A percentile compares a stretch with the other conserved stretches of the same genome.
These are phyloP conservation scores for Neurospora sp. DNA, from an alignment of 495 filamentous ascomycete species.

Conservation along the genomic window DNA sequence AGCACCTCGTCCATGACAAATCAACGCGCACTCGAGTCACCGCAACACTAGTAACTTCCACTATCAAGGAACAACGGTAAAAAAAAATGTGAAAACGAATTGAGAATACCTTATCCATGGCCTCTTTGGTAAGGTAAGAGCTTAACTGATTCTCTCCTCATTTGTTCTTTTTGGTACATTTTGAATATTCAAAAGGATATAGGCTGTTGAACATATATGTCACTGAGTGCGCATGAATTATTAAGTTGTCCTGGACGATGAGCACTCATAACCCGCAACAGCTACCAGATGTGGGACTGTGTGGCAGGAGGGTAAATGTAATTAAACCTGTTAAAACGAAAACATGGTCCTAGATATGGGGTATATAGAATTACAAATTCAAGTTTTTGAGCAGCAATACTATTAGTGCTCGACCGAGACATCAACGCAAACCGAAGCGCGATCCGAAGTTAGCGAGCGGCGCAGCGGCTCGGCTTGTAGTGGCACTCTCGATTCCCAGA, in stretches of 20 bases:
- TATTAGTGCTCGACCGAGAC: not conserved
- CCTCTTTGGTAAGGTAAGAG: no score
- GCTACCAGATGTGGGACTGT: not conserved
- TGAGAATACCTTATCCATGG: no score
- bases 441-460: conserved; percentile 58
- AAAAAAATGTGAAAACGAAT: no score
- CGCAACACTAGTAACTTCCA: no score
- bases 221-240: no score
- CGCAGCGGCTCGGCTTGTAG: conserved; percentile 42
- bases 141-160: no score
- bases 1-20: not conserved
- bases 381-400: not conserved
- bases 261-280: not conserved
- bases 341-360: not conserved
- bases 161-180: no score
- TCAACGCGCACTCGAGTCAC: no score
- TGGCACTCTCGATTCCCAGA: conserved; percentile 41
- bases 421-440: conserved; percentile 58
- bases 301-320: not conserved
- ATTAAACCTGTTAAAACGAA: not conserved
- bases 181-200: no score
- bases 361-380: not conserved
- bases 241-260: no score
- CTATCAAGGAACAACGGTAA: no score
- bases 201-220: no score